Evolutionary conservation across 768 basidiomycete genomes (phyloP), one percentile per base, ranked within the genome.

Genomic region (Calocybe gangraenosa): DNA sequence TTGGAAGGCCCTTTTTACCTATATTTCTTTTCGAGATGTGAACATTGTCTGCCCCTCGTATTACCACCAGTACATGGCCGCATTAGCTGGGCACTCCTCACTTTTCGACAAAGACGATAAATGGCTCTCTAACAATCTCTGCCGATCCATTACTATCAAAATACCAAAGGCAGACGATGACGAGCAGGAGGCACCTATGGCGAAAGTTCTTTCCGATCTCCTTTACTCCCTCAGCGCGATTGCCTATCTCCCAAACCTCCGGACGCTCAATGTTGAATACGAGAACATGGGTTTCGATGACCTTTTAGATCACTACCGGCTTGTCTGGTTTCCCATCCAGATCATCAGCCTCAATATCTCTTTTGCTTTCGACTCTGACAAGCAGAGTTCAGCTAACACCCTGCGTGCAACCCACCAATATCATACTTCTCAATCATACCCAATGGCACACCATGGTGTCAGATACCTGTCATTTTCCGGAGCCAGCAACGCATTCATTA

Each of bases 31-130:
- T 35, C 51, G 42, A 14, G 58, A 70, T 49, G 64, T 64, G 11
- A 60, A 67, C 51, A 59, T 70, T 32, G 53, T 62, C 23, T 58
- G 49, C 40, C 55, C 59, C 17, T 45, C 59, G 7, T 66, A 62
- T 31, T 39, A 52, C 8, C 15, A 39, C 4, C 44, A 33, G 17
- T 59, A 50, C 30, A 30, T 54, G 25, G 47, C 20, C 30, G 32
- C 48, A 14, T 30, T 50, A 5, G 42, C 39, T 18, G 53, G 50
- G 14, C 43, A 49, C 15, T 34, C 45, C 22, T 19, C 35, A 22
- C 15, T 32, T 10, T 18, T 44, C 25, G 28, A 28, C 23, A 23
- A 30, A 17, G 17, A 42, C 11, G 15, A 20, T 31, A 32, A 40
- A 52, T 20, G 42, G 17, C 43, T 42, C 18, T 33, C 44, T 40